Conservation (phyloP, 305 asterid genomes). For the Ruellia speciosa region DNA sequence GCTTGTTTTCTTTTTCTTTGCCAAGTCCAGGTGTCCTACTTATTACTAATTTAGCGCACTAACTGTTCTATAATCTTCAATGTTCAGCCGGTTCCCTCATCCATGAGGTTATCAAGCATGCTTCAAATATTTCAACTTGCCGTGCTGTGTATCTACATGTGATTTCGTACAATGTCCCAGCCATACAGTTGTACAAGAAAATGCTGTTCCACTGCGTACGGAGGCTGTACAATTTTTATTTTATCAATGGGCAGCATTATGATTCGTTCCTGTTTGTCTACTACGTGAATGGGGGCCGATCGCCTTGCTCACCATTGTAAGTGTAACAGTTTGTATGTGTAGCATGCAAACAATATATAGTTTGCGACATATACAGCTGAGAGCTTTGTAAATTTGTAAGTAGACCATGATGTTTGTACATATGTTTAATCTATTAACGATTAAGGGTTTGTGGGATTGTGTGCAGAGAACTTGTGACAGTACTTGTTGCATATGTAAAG, state of each 20-base stretch:
- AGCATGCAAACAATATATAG: too few species aligned
- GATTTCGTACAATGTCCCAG: conserved; percentile 83
- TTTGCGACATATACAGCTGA: neutral
- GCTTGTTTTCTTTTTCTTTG: conserved; percentile 9
- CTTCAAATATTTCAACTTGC: conserved; percentile 55
- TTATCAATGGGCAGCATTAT: conserved; percentile 66
- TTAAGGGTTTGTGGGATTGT: neutral
- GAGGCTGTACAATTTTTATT: conserved; percentile 65
- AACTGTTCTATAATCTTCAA: conserved; percentile 23
- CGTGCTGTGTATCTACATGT: conserved; percentile 90
- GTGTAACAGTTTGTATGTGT: conserved; percentile 21
- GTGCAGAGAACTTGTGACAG: conserved; percentile 68
- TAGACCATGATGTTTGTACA: conserved; percentile 1
- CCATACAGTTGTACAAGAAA: conserved; percentile 79
- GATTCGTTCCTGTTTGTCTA: conserved; percentile 88
- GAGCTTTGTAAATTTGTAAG: neutral
- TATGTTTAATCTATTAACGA: too few species aligned
- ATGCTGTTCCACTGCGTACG: conserved; percentile 73
- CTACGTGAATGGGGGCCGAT: conserved; percentile 84
- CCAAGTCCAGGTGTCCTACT: conserved; percentile 6
- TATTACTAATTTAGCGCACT: conserved; percentile 13
- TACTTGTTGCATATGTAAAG: conserved; percentile 48
- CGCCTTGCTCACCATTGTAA: conserved; percentile 93
- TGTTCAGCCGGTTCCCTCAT: conserved; percentile 76
- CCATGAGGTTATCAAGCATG: conserved; percentile 67